phyloP scores from a whole-genome alignment of 1,139 yeast genomes.

The Pichia sp. region DNA sequence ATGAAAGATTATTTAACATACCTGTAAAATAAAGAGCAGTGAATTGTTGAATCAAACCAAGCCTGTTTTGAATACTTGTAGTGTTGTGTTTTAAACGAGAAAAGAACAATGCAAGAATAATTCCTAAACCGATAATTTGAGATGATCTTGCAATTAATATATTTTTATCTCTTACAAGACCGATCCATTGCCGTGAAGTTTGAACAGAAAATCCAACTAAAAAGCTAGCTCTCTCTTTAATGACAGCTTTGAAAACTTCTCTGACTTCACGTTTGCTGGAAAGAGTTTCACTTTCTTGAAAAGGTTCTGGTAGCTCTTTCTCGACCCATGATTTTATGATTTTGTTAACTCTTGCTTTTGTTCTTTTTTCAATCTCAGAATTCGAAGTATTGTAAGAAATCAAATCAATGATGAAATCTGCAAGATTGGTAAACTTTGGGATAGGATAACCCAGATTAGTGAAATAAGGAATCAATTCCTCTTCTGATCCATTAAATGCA shows the following conservation, averaged over 20 bases:
- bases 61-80: constrained; percentile 55
- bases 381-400: constrained; percentile 48
- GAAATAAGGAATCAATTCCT: constrained; percentile 39
- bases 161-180: constrained; percentile 54
- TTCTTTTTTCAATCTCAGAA: constrained; percentile 36
- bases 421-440: constrained; percentile 57
- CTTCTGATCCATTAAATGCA: constrained; percentile 56
- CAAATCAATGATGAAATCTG: constrained; percentile 67
- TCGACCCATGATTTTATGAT: constrained; percentile 36
- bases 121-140: constrained; percentile 58
- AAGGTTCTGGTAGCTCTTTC: background rate
- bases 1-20: constrained; percentile 65
- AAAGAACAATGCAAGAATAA: constrained; percentile 61
- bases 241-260: constrained; percentile 20
- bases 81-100: constrained; percentile 57
- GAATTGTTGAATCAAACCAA: constrained; percentile 72
- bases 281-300: constrained; percentile 4
- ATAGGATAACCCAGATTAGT: constrained; percentile 41
- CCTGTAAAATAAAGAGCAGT: constrained; percentile 73
- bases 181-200: constrained; percentile 39
- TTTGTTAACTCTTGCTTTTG: constrained; percentile 34
- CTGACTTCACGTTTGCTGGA: constrained; percentile 14
- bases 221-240: constrained; percentile 29
- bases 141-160: constrained; percentile 59
- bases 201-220: constrained; percentile 35